phyloP scores from a whole-genome alignment of 2,329 filamentous ascomycete species.

The Cordyceps tenuipes region DNA sequence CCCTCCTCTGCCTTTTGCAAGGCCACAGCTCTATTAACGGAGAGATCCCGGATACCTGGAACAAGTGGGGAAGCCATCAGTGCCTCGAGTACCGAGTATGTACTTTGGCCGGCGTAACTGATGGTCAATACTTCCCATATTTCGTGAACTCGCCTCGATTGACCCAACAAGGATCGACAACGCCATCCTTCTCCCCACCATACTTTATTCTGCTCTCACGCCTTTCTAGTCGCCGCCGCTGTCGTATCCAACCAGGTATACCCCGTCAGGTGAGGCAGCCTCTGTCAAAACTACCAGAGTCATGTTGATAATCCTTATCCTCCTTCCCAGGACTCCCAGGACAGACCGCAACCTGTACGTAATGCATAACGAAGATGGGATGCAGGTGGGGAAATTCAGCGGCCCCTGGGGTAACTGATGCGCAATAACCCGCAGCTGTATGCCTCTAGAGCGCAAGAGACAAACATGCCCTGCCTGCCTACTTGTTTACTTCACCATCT shows the following conservation, averaged over 20 bases:
- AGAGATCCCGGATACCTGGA: not conserved
- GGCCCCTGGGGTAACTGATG: not conserved
- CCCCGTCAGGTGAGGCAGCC: not conserved
- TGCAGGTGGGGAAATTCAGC: not conserved
- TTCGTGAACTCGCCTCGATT: not conserved
- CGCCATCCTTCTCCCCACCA: not conserved
- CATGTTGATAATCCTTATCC: no score
- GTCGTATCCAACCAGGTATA: not conserved
- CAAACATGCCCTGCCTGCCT: not conserved
- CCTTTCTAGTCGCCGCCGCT: not conserved
- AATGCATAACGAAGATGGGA: not conserved
- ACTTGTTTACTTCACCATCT: not conserved
- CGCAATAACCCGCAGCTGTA: not conserved
- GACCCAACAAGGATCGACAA: not conserved
- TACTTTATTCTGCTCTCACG: not conserved
- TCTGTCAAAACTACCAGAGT: not conserved
- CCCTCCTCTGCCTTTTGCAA: not conserved
- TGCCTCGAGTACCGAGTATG: not conserved
- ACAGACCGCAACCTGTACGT: no score
- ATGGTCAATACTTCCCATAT: no score
- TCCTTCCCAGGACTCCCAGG: no score
- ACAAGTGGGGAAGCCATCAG: not conserved
- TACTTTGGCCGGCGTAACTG: not conserved
- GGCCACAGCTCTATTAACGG: not conserved
- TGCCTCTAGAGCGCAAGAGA: not conserved